These are phyloP conservation scores for Colletotrichum zoysiae DNA, from an alignment of 2,329 filamentous ascomycete species.

Conservation along the genomic window DNA sequence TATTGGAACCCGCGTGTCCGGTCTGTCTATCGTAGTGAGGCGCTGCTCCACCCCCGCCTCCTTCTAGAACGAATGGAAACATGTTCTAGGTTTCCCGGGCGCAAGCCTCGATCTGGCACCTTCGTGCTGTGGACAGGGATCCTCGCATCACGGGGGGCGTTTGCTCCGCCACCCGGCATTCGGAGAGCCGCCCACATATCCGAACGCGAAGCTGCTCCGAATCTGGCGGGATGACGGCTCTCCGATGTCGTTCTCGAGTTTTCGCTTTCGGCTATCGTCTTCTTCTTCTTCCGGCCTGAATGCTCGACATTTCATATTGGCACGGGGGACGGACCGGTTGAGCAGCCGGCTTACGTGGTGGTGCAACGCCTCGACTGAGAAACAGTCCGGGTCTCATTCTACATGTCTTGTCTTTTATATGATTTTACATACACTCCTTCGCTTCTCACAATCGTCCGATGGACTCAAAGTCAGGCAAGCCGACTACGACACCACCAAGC, in stretches of 20 bases:
- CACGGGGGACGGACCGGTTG: background rate
- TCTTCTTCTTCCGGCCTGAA: constrained; percentile 7
- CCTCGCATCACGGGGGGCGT: background rate
- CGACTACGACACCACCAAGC: constrained; percentile 22
- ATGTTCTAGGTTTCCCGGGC: constrained; percentile 7
- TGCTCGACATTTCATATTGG: constrained; percentile 8
- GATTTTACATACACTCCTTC: background rate
- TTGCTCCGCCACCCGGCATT: constrained; percentile 14
- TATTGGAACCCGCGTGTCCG: too few species aligned
- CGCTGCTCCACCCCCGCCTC: background rate
- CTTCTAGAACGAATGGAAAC: constrained; percentile 32
- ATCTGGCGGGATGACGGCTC: constrained; percentile 8
- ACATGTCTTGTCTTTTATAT: background rate
- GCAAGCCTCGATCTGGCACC: background rate
- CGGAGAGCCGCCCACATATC: constrained; percentile 30
- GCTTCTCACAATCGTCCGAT: background rate
- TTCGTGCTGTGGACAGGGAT: constrained; percentile 5
- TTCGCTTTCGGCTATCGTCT: background rate
- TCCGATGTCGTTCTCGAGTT: background rate
- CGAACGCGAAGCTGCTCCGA: constrained; percentile 13
- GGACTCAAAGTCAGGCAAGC: background rate
- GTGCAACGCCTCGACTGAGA: background rate
- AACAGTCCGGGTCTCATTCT: constrained; percentile 4
- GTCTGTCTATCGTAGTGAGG: background rate
- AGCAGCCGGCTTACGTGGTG: background rate